Conservation (phyloP, 2,329 filamentous ascomycete genomes). For the Septoria linicola region DNA sequence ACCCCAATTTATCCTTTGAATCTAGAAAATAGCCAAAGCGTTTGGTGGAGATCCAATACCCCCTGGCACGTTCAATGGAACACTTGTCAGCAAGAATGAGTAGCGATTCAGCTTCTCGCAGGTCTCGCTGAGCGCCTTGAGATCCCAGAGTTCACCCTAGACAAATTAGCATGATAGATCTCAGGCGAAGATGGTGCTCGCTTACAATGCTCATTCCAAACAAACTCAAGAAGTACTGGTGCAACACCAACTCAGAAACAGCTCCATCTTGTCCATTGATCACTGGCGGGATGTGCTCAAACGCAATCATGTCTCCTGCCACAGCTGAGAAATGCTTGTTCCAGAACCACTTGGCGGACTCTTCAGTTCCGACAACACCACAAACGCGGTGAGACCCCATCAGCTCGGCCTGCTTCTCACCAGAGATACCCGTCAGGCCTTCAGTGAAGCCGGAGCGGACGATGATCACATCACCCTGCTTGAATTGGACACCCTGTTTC, state of each 20-base stretch:
- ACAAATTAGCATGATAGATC: no score
- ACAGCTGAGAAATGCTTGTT: slow-evolving; percentile 57
- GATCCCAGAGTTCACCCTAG: slow-evolving; percentile 47
- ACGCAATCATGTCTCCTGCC: slow-evolving; percentile 56
- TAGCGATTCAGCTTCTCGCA: slow-evolving; percentile 43
- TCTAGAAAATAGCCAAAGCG: slow-evolving; percentile 37
- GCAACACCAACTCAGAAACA: slow-evolving; percentile 34
- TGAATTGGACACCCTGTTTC: slow-evolving; percentile 46
- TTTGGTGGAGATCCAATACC: slow-evolving; percentile 37
- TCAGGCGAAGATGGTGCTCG: no score
- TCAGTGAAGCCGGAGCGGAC: slow-evolving; percentile 54
- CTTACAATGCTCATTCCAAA: slow-evolving; percentile 44
- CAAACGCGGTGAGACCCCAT: slow-evolving; percentile 42
- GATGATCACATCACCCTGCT: slow-evolving; percentile 57
- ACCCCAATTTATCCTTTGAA: background rate
- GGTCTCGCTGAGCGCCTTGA: slow-evolving; percentile 42
- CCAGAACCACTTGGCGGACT: slow-evolving; percentile 58
- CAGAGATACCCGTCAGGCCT: slow-evolving; percentile 43
- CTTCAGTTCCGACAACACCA: slow-evolving; percentile 50
- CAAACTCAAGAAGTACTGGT: slow-evolving; percentile 44
- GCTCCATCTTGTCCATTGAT: slow-evolving; percentile 29
- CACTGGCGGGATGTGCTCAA: slow-evolving; percentile 46
- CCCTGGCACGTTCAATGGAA: slow-evolving; percentile 46
- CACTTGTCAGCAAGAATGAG: slow-evolving; percentile 47
- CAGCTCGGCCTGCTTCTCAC: slow-evolving; percentile 41